A percentile compares a stretch with the other conserved stretches of the same genome.
These are phyloP conservation scores for Simplicillium sp. DNA, from an alignment of 2,329 filamentous ascomycete species.

Conservation along the genomic window DNA sequence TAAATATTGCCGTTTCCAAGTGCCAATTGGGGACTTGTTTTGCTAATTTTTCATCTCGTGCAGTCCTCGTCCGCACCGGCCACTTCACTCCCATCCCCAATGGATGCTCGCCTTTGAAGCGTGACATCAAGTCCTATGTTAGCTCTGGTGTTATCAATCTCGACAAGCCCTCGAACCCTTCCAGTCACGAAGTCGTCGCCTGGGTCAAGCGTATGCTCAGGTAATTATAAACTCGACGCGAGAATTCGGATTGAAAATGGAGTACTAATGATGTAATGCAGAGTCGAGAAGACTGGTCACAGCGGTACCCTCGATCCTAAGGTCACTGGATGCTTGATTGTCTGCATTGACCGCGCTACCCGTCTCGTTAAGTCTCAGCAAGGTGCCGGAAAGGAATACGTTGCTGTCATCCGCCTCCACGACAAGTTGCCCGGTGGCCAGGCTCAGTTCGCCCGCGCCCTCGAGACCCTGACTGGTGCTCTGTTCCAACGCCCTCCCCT, in stretches of 20 bases:
- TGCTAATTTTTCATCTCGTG: constrained; percentile 13
- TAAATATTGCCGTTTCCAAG: constrained; percentile 35
- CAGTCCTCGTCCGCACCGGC: constrained; percentile 84
- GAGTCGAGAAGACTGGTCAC: constrained; percentile 84
- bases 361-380: constrained; percentile 98
- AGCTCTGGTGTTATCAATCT: constrained; percentile 98
- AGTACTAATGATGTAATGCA: neutral
- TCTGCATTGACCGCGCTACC: constrained; percentile 93
- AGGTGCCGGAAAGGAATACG: constrained; percentile 98
- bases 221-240: constrained; percentile 33
- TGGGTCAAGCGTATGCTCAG: constrained; percentile 98
- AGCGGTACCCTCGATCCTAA: constrained; percentile 97
- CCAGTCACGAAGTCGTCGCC: constrained; percentile 95
- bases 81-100: constrained; percentile 96
- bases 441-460: constrained; percentile 82
- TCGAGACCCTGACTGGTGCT: constrained; percentile 93
- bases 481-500: constrained; percentile 86
- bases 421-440: constrained; percentile 91
- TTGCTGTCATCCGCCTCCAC: constrained; percentile 89
- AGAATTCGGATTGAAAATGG: neutral
- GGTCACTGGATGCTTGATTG: constrained; percentile 91
- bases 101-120: constrained; percentile 82
- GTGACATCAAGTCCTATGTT: constrained; percentile 95
- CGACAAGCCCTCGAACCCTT: constrained; percentile 78
- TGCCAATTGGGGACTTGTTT: constrained; percentile 3